Percentiles rank a stretch among this genome's conserved stretches.
phyloP scores from a whole-genome alignment of 768 basidiomycete genomes.

The Agaricus blazei region DNA sequence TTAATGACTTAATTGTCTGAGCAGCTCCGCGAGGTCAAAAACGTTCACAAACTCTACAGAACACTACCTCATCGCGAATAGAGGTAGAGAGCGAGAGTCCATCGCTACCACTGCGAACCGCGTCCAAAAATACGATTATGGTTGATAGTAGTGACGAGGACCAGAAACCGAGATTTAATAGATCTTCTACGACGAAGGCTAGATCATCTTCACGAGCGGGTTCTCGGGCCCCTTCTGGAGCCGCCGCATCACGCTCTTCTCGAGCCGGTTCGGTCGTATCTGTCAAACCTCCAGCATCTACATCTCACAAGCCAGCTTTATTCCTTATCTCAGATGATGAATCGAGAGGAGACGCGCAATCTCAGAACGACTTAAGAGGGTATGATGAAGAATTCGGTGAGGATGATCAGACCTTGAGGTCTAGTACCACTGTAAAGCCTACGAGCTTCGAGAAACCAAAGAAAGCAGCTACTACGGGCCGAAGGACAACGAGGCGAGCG shows the following conservation, averaged over 20 bases:
- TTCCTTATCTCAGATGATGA: conserved; percentile 43
- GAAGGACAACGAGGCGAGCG: conserved; percentile 26
- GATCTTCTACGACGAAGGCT: conserved; percentile 1
- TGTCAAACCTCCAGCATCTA: conserved; percentile 19
- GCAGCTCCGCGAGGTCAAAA: conserved; percentile 3
- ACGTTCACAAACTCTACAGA: background rate
- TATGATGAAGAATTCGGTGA: conserved; percentile 18
- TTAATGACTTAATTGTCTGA: background rate
- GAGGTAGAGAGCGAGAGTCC: conserved; percentile 3
- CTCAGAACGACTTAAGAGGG: conserved; percentile 10
- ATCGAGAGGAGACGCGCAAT: background rate
- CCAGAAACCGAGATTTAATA: conserved; percentile 31
- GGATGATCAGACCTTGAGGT: conserved; percentile 21
- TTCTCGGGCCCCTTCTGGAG: conserved; percentile 11
- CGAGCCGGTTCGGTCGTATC: conserved; percentile 20
- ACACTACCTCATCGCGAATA: background rate
- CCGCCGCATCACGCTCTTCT: conserved; percentile 20
- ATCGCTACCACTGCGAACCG: conserved; percentile 3
- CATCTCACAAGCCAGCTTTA: conserved; percentile 23
- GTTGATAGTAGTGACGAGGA: conserved; percentile 16
- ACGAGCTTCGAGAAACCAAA: conserved; percentile 17
- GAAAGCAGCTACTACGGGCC: conserved; percentile 19
- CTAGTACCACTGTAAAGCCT: conserved; percentile 19
- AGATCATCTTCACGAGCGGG: background rate
- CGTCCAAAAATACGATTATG: conserved; percentile 14